Base-by-base conservation (phyloP, 768 basidiomycete genomes). In the Macrolepiota fuliginosa region DNA sequence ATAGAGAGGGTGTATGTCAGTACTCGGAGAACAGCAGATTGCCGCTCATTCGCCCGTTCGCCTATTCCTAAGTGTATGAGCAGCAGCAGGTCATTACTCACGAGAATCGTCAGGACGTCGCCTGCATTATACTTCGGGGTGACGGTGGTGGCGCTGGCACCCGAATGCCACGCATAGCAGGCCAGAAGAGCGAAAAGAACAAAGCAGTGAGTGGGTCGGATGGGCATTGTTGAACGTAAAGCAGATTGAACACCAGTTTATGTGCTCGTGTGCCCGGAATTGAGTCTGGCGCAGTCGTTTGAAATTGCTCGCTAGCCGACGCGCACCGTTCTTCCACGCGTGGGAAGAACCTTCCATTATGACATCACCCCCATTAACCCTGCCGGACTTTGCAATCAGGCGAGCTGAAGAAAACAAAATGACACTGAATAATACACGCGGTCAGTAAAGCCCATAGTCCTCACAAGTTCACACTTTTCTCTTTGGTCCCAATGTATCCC, bases 151-250 rank as follows among this genome's bases (percentile, higher is more conserved):
- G 56, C 62, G 36, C 50, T 56, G 19, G 56, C 62, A 37, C 50
- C 51, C 32, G 55, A 57, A 35, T 49, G 22, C 45, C 54, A 58
- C 15, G 45, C 69, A 46, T 60, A 73, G 65, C 60, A 61, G 29
- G 74, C 70, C 42, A 81, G 78, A 79, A 84, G 79, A 79, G 74
- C 71, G 76, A 78, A 70, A 56, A 76, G 64, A 62, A 78, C 53
- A 56, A 75, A 62, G 35, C 71, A 62, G 52, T 58, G 65, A 62
- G 63, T 62, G 37, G 63, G 64, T 52, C 69, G 69, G 59, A 64
- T 66, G 54, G 70, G 61, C 75, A 77, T 77, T 65, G 24, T 36
- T 37, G 29, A 17, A 17, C 24, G 47, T 1, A 24, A 27, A 49
- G 10, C 22, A 27, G 12, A 22, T 4, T 27, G 47, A 25, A 19